Conservation (phyloP, 345 rosid species). For the Arabis alpina region DNA sequence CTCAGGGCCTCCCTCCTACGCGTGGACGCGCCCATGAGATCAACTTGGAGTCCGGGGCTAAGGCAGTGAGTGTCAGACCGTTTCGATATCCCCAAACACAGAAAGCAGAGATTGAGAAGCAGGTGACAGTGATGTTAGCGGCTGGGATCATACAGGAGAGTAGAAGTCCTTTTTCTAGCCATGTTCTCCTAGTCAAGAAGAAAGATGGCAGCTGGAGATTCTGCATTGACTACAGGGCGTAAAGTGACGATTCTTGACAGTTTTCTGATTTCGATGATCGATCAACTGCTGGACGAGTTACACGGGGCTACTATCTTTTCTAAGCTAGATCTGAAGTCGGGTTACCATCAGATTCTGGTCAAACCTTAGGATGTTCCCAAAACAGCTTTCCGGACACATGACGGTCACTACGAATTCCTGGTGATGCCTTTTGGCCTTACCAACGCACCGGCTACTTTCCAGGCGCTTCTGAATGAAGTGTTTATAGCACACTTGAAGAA, state of each 20-base stretch:
- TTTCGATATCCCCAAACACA: neutral
- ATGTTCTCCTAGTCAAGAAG: neutral
- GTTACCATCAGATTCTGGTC: neutral
- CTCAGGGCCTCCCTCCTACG: neutral
- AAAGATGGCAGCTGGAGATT: neutral
- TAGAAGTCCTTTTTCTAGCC: neutral
- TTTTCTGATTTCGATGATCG: neutral
- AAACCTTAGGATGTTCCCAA: neutral
- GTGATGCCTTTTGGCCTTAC: neutral
- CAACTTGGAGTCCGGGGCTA: neutral
- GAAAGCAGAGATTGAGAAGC: neutral
- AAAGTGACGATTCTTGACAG: neutral
- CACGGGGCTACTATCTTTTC: neutral
- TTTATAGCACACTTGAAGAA: neutral
- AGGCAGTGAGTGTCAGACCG: neutral
- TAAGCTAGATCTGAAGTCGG: neutral
- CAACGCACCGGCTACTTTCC: neutral
- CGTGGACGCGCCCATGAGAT: neutral
- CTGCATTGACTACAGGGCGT: neutral
- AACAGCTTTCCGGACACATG: neutral
- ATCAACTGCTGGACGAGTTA: neutral
- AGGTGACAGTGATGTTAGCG: neutral
- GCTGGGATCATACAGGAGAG: neutral
- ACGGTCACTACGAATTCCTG: neutral
- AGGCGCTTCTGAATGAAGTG: neutral